Evolutionary conservation across 192 early-diverging fungal genomes (phyloP).

Genomic region (Cladochytrium replicatum): DNA sequence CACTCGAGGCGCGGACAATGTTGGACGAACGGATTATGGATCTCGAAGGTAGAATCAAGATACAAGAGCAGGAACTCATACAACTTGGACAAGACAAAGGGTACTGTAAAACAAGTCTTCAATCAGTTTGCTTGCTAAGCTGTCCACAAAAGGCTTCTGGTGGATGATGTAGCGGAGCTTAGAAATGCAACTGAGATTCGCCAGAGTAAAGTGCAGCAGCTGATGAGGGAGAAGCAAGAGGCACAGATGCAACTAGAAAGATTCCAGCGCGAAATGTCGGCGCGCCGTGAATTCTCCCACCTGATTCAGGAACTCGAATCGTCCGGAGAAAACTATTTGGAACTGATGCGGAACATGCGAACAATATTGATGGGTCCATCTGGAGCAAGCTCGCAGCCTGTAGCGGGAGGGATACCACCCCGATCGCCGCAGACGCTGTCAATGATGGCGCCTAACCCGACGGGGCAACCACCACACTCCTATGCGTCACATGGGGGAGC

Average conservation of each 20-base stretch:
- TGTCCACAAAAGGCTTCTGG: conserved; percentile 15
- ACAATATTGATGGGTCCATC: too few relatives aligned
- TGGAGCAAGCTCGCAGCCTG: too few relatives aligned
- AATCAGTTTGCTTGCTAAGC: neutral
- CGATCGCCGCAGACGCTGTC: too few relatives aligned
- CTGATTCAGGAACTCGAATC: conserved; percentile 24
- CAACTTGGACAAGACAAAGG: conserved; percentile 35
- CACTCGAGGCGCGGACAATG: conserved; percentile 21
- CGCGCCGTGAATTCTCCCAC: conserved; percentile 16
- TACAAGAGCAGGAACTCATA: conserved; percentile 21
- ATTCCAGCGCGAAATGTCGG: conserved; percentile 14
- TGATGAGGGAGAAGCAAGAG: conserved; percentile 17
- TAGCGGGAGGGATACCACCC: too few relatives aligned
- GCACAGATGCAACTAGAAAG: conserved; percentile 18
- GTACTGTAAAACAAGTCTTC: conserved; percentile 3
- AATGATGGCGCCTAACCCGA: too few relatives aligned
- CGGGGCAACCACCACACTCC: too few relatives aligned
- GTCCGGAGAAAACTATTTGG: conserved; percentile 27
- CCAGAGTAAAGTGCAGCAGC: conserved; percentile 6
- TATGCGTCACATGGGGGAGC: too few relatives aligned
- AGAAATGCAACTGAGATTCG: conserved; percentile 20
- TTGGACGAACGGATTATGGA: conserved; percentile 24
- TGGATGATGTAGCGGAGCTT: conserved; percentile 31
- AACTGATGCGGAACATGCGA: conserved; percentile 16
- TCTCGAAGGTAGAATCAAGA: conserved; percentile 11